These are phyloP conservation scores for Chaetomium olivaceum DNA, from an alignment of 2,329 filamentous ascomycete genomes.

Conservation along the genomic window DNA sequence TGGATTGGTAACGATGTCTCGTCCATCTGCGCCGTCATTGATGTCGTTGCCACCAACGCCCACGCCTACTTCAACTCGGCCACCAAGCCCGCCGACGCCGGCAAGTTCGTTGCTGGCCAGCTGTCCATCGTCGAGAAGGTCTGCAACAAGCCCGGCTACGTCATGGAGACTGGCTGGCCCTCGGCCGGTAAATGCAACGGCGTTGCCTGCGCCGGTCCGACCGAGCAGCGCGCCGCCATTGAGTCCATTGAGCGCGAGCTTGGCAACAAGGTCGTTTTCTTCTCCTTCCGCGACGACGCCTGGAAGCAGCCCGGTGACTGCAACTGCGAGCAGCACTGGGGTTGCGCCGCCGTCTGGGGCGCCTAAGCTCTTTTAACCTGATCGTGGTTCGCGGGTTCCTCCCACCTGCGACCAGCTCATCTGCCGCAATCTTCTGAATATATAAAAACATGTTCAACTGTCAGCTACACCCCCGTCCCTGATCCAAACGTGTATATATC, in stretches of 20 bases:
- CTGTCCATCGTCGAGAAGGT: slow-evolving; percentile 67
- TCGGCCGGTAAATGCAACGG: slow-evolving; percentile 69
- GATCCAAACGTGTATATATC: slow-evolving; percentile 22
- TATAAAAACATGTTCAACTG: slow-evolving; percentile 15
- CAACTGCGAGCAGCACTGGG: slow-evolving; percentile 80
- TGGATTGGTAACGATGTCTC: slow-evolving; percentile 66
- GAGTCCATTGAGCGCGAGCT: slow-evolving; percentile 64
- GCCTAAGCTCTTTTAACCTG: slow-evolving; percentile 19
- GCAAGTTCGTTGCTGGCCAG: slow-evolving; percentile 73
- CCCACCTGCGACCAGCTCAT: neutral
- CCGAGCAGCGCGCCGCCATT: slow-evolving; percentile 73
- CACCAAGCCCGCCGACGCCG: slow-evolving; percentile 64
- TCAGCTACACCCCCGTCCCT: slow-evolving; percentile 3
- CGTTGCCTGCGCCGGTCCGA: slow-evolving; percentile 63
- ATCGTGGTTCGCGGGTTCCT: neutral
- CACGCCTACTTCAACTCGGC: slow-evolving; percentile 91
- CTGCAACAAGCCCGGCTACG: slow-evolving; percentile 75
- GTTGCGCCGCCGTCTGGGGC: slow-evolving; percentile 57
- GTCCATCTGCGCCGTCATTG: slow-evolving; percentile 70
- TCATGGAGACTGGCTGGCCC: slow-evolving; percentile 93
- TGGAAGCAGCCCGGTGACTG: slow-evolving; percentile 77
- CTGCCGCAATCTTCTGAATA: slow-evolving; percentile 12
- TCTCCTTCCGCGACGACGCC: slow-evolving; percentile 74
- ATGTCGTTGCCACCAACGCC: slow-evolving; percentile 81
- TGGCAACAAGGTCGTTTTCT: slow-evolving; percentile 73